Evolutionary conservation across 139 green algal genomes (phyloP).

Genomic region (Closterium sp.): DNA sequence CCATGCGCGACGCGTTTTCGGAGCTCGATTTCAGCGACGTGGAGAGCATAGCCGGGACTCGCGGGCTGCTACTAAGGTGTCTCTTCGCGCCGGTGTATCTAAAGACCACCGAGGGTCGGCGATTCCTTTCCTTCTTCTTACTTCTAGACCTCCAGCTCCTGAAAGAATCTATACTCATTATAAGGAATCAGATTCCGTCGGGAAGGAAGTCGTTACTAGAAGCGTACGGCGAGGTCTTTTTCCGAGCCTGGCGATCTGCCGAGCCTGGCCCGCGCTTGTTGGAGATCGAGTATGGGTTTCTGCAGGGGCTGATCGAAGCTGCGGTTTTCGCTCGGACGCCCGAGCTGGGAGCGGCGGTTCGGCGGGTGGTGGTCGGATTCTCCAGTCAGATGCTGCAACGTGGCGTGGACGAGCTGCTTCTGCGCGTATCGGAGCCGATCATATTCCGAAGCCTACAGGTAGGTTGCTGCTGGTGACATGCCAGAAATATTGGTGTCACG

Average conservation of each 20-base stretch:
- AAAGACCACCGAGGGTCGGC: slow-evolving; percentile 61
- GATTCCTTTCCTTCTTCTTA: slow-evolving; percentile 73
- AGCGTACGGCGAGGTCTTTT: slow-evolving; percentile 77
- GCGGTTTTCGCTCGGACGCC: slow-evolving; percentile 63
- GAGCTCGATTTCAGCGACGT: slow-evolving; percentile 78
- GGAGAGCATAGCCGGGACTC: slow-evolving; percentile 17
- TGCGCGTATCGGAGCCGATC: slow-evolving; percentile 79
- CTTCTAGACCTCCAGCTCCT: slow-evolving; percentile 66
- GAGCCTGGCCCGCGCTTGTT: slow-evolving; percentile 54
- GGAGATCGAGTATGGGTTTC: slow-evolving; percentile 63
- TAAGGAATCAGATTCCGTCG: slow-evolving; percentile 75
- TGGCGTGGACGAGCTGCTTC: slow-evolving; percentile 69
- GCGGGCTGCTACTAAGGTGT: slow-evolving; percentile 65
- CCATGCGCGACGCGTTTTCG: slow-evolving; percentile 61
- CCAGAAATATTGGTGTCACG: too few relatives aligned
- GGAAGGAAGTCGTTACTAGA: slow-evolving; percentile 68
- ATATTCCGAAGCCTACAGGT: slow-evolving; percentile 66
- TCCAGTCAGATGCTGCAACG: slow-evolving; percentile 59
- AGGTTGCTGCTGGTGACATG: neutral
- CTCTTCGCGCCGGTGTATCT: slow-evolving; percentile 71
- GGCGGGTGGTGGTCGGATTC: slow-evolving; percentile 63
- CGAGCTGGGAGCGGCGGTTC: slow-evolving; percentile 61
- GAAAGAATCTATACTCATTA: slow-evolving; percentile 67
- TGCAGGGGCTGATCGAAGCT: slow-evolving; percentile 58
- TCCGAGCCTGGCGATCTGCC: slow-evolving; percentile 69